These are phyloP conservation scores for Penicillium sp. DNA, from an alignment of 2,329 filamentous ascomycete species.

Conservation along the genomic window DNA sequence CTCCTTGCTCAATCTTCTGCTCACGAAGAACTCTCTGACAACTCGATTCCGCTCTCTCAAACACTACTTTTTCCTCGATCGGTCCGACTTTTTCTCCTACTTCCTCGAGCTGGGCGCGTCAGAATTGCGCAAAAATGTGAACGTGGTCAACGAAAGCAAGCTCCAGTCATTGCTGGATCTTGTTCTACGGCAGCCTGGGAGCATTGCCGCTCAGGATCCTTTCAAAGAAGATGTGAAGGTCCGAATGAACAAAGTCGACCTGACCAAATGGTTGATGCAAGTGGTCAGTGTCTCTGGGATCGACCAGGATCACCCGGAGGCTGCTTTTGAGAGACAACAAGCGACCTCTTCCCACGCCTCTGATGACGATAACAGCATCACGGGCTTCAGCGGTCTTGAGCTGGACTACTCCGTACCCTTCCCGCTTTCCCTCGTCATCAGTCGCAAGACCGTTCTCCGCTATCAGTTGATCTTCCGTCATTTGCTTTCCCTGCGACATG, in stretches of 20 bases:
- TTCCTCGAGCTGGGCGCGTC: constrained; percentile 88
- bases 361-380: constrained; percentile 75
- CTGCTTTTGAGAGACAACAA: constrained; percentile 63
- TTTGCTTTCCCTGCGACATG: constrained; percentile 77
- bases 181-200: constrained; percentile 91
- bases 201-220: constrained; percentile 84
- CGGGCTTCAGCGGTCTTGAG: constrained; percentile 85
- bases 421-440: constrained; percentile 89
- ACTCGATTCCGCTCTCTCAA: constrained; percentile 84
- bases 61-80: constrained; percentile 98
- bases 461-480: constrained; percentile 97
- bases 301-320: constrained; percentile 67
- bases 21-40: constrained; percentile 88
- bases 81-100: constrained; percentile 96
- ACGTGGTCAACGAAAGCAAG: constrained; percentile 84
- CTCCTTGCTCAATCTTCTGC: constrained; percentile 79
- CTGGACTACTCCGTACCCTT: constrained; percentile 94
- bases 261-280: constrained; percentile 90
- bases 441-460: constrained; percentile 89
- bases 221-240: constrained; percentile 99
- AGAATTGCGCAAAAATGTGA: constrained; percentile 83
- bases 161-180: constrained; percentile 93
- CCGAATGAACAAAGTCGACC: constrained; percentile 88
- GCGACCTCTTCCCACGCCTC: constrained; percentile 60
- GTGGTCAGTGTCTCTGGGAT: constrained; percentile 96